Evolutionary conservation across 2,329 filamentous ascomycete species (phyloP), one percentile per base, ranked within the genome.

Genomic region (Cordyceps farinosa): DNA sequence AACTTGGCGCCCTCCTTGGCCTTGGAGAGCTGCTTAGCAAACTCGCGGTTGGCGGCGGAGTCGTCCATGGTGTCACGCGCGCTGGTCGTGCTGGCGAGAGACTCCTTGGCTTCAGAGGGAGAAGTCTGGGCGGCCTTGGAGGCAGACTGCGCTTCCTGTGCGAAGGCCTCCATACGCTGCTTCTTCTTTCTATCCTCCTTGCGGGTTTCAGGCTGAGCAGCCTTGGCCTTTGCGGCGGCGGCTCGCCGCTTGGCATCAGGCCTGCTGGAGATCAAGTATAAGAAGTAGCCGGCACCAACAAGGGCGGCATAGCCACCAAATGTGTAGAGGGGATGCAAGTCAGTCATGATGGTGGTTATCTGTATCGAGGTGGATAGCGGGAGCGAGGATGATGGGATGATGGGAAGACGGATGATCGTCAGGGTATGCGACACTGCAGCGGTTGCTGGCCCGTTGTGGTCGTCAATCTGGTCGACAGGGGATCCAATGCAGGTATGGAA

Each of bases 1-100:
- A 85, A 83, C 70, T 85, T 84, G 66, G 84, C 85, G 64, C 91
- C 91, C 67, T 90, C 82, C 78, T 91, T 89, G 57, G 88, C 83
- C 69, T 84, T 88, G 63, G 86, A 79, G 68, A 95, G 82, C 73
- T 90, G 88, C 70, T 84, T 84, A 38, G 91, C 91, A 74, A 95
- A 94, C 68, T 92, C 90, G 70, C 84, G 84, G 73, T 90, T 89
- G 71, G 88, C 87, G 62, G 87, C 80, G 51, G 84, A 84, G 64
- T 89, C 86, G 64, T 89, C 82, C 7, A 78, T 75, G 64, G 80
- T 80, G 55, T 80, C 75, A 29, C 74, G 69, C 38, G 74, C 68
- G 51, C 69, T 73, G 48, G 67, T 67, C 38, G 67, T 72, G 57
- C 57, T 58, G 47, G 65, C 62, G 29, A 47, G 48, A 53, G 30